Evolutionary conservation across 345 rosid species (phyloP), one percentile per base, ranked within the genome.

Genomic region (Dimocarpus longan): DNA sequence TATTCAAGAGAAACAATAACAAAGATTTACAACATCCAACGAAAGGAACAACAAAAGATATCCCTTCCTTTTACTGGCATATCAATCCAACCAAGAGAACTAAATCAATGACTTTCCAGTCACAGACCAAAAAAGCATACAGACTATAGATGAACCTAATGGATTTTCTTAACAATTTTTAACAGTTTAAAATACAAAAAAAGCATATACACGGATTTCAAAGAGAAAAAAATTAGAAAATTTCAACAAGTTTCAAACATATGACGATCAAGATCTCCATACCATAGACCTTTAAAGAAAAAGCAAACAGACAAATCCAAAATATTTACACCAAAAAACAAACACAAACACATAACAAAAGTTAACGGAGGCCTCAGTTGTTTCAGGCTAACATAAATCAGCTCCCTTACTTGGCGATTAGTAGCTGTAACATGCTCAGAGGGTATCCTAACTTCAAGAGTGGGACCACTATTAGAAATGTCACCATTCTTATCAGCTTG

Each of bases 401-500:
- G 72, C 39, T 62, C 65, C 50, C 94, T 87, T 92, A 94, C 99
- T 87, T 97, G 98, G 75, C 97, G 98, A 89, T 97, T 97, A 7
- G 98, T 93, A 71, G 99, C 99, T 87, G 98, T 93, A 66, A 97
- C 97, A 91, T 97, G 92, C 76, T 97, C 98, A 70, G 99, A 97
- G 59, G 98, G 94, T 81, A 97, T 97, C 79, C 91, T 86, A 83
- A 97, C 90, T 90, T 97, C 98, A 84, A 97, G 95, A 81, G 97
- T 93, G 65, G 99, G 99, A 32, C 98, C 95, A 84, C 75, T 87
- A 80, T 72, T 86, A 71, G 86, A 82, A 76, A 86, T 86, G 80
- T 92, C 93, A 74, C 91, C 92, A 80, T 85, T 89, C 88, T 92
- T 91, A 73, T 91, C 97, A 77, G 88, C 81, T 74, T 91, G 93